Evolutionary conservation across 352 stramenopile genomes (phyloP), one percentile per base, ranked within the genome.

Genomic region (Hyaloperonospora arabidopsidis): DNA sequence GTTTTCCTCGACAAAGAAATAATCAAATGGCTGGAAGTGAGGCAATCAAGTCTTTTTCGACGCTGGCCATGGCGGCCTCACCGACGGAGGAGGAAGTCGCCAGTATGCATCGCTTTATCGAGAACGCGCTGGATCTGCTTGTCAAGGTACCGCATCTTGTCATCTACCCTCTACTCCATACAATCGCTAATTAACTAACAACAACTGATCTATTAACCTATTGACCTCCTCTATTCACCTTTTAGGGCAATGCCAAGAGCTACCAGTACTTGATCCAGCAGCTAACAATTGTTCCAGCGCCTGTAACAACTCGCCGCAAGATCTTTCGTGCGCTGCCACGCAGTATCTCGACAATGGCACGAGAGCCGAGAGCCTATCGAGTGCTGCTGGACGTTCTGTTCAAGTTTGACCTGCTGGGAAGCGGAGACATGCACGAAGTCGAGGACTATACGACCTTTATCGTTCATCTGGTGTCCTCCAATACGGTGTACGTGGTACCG

Each of bases 81-180:
- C 53, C 62, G 28, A 65, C 40, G 15, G 76, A 88, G 61, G 67
- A 86, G 40, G 77, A 86, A 45, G 66, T 93, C 5, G 61, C 64
- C 51, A 86, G 68, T 48, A 79, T 90, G 63, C 74, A 87, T 51
- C 67, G 79, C 59, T 89, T 93, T 57, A 87, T 93, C 52, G 79
- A 93, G 67, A 89, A 88, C 54, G 83, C 83, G 38, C 66, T 91
- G 61, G 76, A 89, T 36, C 61, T 88, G 49, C 75, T 85, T 46
- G 63, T 91, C 61, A 90, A 93, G 72, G 78, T 66, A 44, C n/a
- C 19, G 11, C 15, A 2, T 19, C 13, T 14, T 12, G 8, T 19
- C 35, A 21, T 21, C 5, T 21, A 6, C 15, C 19, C 19, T 19
- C 15, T 23, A 10, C 13, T 32, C 25, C 4, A 10, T 32, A 8